These are phyloP conservation scores for Leptodontidium sp. DNA, from an alignment of 2,329 filamentous ascomycete genomes.

Conservation along the genomic window DNA sequence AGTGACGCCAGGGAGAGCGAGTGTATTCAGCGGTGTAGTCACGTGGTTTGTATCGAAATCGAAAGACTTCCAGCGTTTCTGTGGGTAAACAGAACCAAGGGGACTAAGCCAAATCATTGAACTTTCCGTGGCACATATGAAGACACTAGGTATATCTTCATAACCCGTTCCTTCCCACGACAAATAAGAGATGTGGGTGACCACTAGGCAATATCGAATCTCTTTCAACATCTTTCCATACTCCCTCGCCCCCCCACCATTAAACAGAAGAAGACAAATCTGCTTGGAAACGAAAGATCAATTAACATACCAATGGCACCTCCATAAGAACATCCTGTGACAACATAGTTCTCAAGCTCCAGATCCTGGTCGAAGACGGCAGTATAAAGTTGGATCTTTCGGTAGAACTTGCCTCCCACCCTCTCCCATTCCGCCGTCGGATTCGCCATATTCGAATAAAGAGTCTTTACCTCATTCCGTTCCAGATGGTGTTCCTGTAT, in stretches of 20 bases:
- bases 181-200: no score
- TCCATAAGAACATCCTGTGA: slow-evolving; percentile 90
- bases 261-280: not conserved
- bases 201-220: not conserved
- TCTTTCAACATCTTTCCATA: not conserved
- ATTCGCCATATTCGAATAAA: slow-evolving; percentile 42
- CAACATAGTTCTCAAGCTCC: slow-evolving; percentile 93
- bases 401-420: slow-evolving; percentile 93
- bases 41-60: not conserved
- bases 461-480: slow-evolving; percentile 34
- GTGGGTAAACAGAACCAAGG: not conserved
- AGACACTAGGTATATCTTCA: no score
- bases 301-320: slow-evolving; percentile 83
- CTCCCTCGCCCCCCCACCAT: no score
- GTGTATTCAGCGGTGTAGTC: not conserved
- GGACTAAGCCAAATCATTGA: no score
- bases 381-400: slow-evolving; percentile 92
- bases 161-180: no score
- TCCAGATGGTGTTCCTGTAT: not conserved
- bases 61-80: not conserved
- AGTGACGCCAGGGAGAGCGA: not conserved
- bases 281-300: slow-evolving; percentile 18
- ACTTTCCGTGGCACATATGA: no score
- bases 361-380: slow-evolving; percentile 91
- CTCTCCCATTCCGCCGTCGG: slow-evolving; percentile 84